Evolutionary conservation across 2,329 filamentous ascomycete species (phyloP).

Genomic region (Harringtonia lauricola): DNA sequence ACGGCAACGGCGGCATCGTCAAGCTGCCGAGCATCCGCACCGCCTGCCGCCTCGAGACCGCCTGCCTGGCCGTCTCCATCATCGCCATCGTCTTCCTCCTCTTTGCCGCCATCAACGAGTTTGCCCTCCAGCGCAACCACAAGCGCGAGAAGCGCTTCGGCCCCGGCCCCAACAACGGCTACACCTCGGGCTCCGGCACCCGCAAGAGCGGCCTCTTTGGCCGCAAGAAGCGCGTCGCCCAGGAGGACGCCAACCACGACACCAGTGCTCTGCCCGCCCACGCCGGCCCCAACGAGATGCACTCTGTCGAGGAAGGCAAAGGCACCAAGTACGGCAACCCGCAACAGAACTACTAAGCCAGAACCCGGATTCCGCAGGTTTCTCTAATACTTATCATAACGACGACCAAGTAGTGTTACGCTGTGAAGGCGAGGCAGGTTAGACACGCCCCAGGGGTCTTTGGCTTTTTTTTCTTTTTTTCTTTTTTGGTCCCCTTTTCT

Average conservation of each 20-base stretch:
- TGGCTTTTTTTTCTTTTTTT: no score
- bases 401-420: no score
- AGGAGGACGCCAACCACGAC: conserved; percentile 9
- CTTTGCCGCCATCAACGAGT: conserved; percentile 15
- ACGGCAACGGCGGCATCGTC: conserved; percentile 37
- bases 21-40: conserved; percentile 32
- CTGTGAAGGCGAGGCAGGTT: no score
- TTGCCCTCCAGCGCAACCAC: conserved; percentile 18
- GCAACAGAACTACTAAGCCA: conserved; percentile 5
- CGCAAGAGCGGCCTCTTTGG: conserved; percentile 21
- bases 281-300: conserved; percentile 12
- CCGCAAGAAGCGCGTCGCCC: conserved; percentile 10
- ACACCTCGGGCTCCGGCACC: conserved; percentile 24
- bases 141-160: conserved; percentile 28
- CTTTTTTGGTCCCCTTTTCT: no score
- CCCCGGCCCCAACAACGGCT: conserved; percentile 28
- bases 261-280: conserved; percentile 23
- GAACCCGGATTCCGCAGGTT: no score
- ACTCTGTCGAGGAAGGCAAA: background rate
- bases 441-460: no score
- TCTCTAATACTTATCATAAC: no score
- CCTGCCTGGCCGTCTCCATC: conserved; percentile 66
- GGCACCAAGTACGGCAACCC: conserved; percentile 9
- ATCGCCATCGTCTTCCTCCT: conserved; percentile 44
- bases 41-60: conserved; percentile 68